Evolutionary conservation across 1,284 basidiomycete species (phyloP), one percentile per base, ranked within the genome.

Genomic region (Entoloma clypeatum): DNA sequence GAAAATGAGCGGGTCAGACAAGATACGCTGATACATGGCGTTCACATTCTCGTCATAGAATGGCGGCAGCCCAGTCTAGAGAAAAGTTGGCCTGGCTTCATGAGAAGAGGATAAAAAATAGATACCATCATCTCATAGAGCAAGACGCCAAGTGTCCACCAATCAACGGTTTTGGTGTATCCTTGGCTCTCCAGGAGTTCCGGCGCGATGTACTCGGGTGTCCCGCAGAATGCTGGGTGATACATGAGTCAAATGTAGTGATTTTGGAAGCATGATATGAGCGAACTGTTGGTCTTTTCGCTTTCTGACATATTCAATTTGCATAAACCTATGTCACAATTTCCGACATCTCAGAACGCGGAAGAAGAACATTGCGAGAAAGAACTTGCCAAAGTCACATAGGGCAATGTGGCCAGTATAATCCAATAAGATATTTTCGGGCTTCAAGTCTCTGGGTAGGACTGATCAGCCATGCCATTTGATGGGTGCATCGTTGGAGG

Each of bases 11-110:
- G 95, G 95, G 60, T 99, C 93, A 14, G 86, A 81, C 13, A 99
- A 76, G 59, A 99, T 99, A 54, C 95, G 88, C 64, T 96, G 92
- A 67, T 99, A 99, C 92, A 93, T 95, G 39, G 89, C 86, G 69
- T 96, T 95, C 35, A 95, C 93, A 59, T 97, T 95, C 63, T 98
- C 94, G 62, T 97, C 94, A 65, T 98, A 99, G 75, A 97, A 99
- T 0, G 95, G 95, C 17, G 95, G 95, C 11, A 99, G 77, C 17
- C 95, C 95, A 6, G 93, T 93, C 80, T 92, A 36, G 31, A 35
- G 7, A 22, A 25, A 29, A 25, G 24, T 40, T 30, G 25, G 16
- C 3, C 25, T 9, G 16, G n/a, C 3, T 23, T 36, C 16, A 18
- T 21, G 43, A 21, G 14, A 22, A 11, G 7, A 25, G 13, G 40